Evolutionary conservation across 106 monocot genomes (phyloP).

Genomic region (Apostasia shenzhenica): DNA sequence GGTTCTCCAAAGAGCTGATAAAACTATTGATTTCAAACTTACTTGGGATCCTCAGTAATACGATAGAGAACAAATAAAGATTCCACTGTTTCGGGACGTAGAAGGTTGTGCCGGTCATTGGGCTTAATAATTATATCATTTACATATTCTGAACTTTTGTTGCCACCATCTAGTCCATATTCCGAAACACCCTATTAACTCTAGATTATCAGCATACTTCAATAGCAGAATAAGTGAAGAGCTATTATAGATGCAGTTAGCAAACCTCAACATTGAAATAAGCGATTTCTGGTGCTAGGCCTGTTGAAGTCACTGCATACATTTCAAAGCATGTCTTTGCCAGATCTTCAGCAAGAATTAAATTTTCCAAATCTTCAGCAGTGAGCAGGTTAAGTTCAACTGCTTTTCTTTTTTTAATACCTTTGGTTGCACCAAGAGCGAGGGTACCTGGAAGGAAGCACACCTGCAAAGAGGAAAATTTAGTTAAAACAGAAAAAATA

Average conservation of each 20-base stretch:
- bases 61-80: slow-evolving; percentile 83
- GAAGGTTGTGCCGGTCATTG: slow-evolving; percentile 87
- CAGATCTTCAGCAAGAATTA: slow-evolving; percentile 87
- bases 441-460: slow-evolving; percentile 92
- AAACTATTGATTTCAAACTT: slow-evolving; percentile 8
- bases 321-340: slow-evolving; percentile 93
- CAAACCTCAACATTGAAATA: slow-evolving; percentile 80
- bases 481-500: too few species aligned
- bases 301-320: slow-evolving; percentile 84
- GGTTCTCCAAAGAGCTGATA: neutral
- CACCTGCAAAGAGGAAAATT: slow-evolving; percentile 36
- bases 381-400: slow-evolving; percentile 46
- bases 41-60: slow-evolving; percentile 94
- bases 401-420: slow-evolving; percentile 70
- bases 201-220: too few species aligned
- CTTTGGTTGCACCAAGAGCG: slow-evolving; percentile 93
- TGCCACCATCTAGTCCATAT: slow-evolving; percentile 61
- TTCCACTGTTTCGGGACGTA: slow-evolving; percentile 95
- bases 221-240: too few species aligned
- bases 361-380: slow-evolving; percentile 60
- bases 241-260: neutral
- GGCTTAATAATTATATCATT: slow-evolving; percentile 85
- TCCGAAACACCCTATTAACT: slow-evolving; percentile 41
- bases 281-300: slow-evolving; percentile 88
- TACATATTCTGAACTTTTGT: slow-evolving; percentile 70